These are phyloP conservation scores for Calocybe gangraenosa DNA, from an alignment of 768 basidiomycete genomes.

Conservation along the genomic window DNA sequence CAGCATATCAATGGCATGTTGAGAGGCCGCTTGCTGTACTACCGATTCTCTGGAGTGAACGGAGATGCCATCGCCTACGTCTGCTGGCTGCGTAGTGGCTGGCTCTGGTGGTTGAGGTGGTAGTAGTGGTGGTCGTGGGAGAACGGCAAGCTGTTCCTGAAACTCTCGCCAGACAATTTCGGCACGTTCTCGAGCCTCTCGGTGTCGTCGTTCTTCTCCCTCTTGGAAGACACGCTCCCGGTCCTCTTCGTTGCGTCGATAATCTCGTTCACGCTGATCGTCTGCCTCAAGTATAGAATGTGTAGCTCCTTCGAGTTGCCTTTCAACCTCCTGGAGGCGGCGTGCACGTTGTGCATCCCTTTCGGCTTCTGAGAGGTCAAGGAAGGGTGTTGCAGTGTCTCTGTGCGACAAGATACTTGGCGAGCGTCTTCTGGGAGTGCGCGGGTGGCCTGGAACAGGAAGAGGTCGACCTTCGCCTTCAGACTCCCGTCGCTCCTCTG, in stretches of 20 bases:
- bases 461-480: constrained; percentile 13
- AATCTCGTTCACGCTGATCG: constrained; percentile 58
- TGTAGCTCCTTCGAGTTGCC: constrained; percentile 42
- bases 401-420: too few relatives aligned
- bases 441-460: constrained; percentile 10
- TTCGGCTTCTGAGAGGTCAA: constrained; percentile 34
- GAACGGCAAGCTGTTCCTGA: constrained; percentile 31
- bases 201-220: constrained; percentile 52
- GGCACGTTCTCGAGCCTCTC: constrained; percentile 47
- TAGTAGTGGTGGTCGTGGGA: constrained; percentile 16
- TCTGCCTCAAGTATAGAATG: constrained; percentile 56
- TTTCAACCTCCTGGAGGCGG: constrained; percentile 48
- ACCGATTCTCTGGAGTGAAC: constrained; percentile 35
- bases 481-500: neutral
- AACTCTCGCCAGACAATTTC: constrained; percentile 43
- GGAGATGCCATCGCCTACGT: constrained; percentile 29
- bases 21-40: constrained; percentile 50
- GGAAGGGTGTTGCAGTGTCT: constrained; percentile 32
- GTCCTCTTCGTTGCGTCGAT: constrained; percentile 61
- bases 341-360: constrained; percentile 50
- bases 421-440: constrained; percentile 9
- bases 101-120: constrained; percentile 12
- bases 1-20: constrained; percentile 53
- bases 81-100: constrained; percentile 12
- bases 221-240: constrained; percentile 59